Evolutionary conservation across 176 grass and related monocot species (phyloP), one percentile per base, ranked within the genome.

Genomic region (Zea luxurians): DNA sequence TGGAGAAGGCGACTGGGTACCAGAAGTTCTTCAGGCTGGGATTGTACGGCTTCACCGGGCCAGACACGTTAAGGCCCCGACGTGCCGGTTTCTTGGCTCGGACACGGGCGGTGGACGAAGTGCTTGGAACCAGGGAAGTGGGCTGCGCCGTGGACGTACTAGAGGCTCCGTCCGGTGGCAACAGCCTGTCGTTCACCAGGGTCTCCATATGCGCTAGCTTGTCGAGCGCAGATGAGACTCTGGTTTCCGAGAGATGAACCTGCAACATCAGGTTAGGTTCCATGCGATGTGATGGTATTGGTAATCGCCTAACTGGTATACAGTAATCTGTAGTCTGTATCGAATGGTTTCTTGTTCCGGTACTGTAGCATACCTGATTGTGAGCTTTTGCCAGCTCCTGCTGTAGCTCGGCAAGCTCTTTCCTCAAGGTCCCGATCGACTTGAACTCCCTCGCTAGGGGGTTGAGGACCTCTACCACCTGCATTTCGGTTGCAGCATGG

Each of bases 1-100:
- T 91, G 50, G 96, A 91, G 61, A 99, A 99, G 72, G 92, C 92
- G 78, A 99, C 80, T 12, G 96, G 96, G 81, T 99, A 99, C 96
- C 96, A 99, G 63, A 95, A 99, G 83, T 99, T 99, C 72, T 89
- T 95, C 78, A 99, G 74, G 64, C 73, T 85, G 3, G 89, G 81
- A 49, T 89, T 85, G 80, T 92, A 99, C 10, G 88, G 76, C 75
- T 99, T 90, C 11, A 95, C 90, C 5, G 96, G 90, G 43, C 92
- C 92, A 48, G 96, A 95, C 6, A 99, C 86, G 20, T 99, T 89
- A 49, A 99, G 74, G 27, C 54, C 54, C 48, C 88, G 72, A 20
- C 68, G 82, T 10, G 21, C 74, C 1, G 50, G 48, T 83, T 89
- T 88, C 71, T 84, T 93, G 50, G 42, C 48, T 71, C 70, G 59